Base-by-base conservation (phyloP, 164 flowering plant species). In the Chimonanthus salicifolius region DNA sequence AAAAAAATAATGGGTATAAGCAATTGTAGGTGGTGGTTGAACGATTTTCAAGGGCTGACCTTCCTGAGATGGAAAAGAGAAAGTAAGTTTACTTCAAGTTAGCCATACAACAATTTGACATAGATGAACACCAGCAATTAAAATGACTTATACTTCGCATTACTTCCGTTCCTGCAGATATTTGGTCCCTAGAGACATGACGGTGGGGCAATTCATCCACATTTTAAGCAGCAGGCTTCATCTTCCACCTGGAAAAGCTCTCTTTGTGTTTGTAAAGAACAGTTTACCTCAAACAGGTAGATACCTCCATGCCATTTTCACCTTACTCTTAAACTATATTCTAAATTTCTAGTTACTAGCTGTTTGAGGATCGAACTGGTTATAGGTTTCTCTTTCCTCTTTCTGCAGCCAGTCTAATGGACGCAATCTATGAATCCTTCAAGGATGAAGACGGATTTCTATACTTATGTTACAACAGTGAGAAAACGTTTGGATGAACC, bases 101-200 rank as follows among this genome's bases (percentile, higher is more conserved):
- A 54, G 60, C 16, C 16, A 3, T 54, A 54, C 5, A 54, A 54
- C 16, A 10, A 54, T n/a, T 54, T 13, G 60, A 54, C 16, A 9
- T 54, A 11, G 5, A 11, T 54, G 4, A 54, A 3, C 13, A 13
- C 4, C n/a, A 13, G 16, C 3, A 5, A 54, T 4, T 54, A 11
- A 13, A 48, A 6, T 7, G 9, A 16, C 58, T 76, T 20, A 3
- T 18, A 67, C 50, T 2, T 71, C 65, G 33, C 58, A 3, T 8
- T 73, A 7, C 33, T 15, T 9, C 68, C n/a, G 48, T 45, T 67
- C 74, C 11, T 45, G 58, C 79, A 95, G 97, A 78, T 95, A 78
- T 84, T 84, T 96, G 79, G 94, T 94, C n/a, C 99, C 98, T 4
- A 80, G 93, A 69, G 99, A 96, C 83, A 91, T 96, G 99, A 85